Conservation (phyloP, 257 asterid genomes). For the Orobanche coerulescens region DNA sequence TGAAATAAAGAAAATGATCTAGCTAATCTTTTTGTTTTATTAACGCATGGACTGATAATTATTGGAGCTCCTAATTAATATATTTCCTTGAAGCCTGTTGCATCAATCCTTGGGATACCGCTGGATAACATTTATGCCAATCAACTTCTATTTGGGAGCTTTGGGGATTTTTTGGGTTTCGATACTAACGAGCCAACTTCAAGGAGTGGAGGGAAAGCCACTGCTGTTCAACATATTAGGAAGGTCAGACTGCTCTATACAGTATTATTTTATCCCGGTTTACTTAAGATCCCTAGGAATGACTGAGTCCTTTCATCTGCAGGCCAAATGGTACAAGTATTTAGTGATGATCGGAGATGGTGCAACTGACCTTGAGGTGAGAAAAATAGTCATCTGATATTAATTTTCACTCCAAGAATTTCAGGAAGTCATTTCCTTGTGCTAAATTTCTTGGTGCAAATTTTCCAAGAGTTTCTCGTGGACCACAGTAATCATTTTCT, state of each 20-base stretch:
- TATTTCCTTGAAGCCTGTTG: slow-evolving; percentile 53
- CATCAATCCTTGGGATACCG: slow-evolving; percentile 71
- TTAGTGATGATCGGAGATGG: slow-evolving; percentile 95
- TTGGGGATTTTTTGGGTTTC: slow-evolving; percentile 75
- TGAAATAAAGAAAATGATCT: no score
- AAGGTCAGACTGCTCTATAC: no score
- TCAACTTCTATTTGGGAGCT: slow-evolving; percentile 57
- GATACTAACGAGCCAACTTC: slow-evolving; percentile 76
- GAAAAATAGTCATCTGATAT: no score
- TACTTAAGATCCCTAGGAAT: no score
- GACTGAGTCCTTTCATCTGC: no score
- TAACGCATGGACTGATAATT: neutral
- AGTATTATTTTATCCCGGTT: no score
- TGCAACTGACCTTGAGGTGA: slow-evolving; percentile 94
- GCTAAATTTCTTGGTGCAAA: no score
- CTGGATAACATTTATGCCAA: slow-evolving; percentile 68
- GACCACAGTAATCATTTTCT: no score
- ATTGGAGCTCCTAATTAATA: slow-evolving; percentile 7
- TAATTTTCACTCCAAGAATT: no score
- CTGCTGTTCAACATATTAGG: slow-evolving; percentile 66
- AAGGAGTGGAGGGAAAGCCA: slow-evolving; percentile 83
- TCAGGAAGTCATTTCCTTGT: no score
- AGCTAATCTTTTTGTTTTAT: slow-evolving; percentile 5
- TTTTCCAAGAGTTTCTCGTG: no score
- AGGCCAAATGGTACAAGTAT: slow-evolving; percentile 52